These are phyloP conservation scores for Nicotiana rustica DNA, from an alignment of 305 asterid species.

Conservation along the genomic window DNA sequence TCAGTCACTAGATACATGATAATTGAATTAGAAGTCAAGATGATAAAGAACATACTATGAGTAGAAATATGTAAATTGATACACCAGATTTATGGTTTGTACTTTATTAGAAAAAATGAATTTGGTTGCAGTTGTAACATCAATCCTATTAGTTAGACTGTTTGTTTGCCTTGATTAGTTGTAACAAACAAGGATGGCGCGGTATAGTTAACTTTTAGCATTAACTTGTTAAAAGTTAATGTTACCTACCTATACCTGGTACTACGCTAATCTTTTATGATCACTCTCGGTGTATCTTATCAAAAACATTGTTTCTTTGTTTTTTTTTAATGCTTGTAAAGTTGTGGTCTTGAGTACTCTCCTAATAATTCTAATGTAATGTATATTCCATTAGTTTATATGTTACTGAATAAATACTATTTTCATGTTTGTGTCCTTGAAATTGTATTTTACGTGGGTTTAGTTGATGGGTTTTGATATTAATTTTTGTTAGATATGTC, in stretches of 20 bases:
- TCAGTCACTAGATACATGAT: neutral
- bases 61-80: neutral
- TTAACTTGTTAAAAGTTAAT: neutral
- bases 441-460: too few species aligned
- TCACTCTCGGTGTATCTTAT: neutral
- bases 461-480: too few species aligned
- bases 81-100: slow-evolving; percentile 12
- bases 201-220: neutral
- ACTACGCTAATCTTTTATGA: neutral
- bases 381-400: slow-evolving; percentile 4
- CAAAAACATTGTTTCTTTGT: neutral
- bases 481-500: too few species aligned
- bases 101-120: slow-evolving; percentile 6
- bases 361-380: neutral
- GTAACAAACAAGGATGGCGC: neutral
- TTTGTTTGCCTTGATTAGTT: slow-evolving; percentile 8
- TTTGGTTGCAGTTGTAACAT: neutral
- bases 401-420: neutral
- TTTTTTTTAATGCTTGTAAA: neutral
- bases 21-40: slow-evolving; percentile 3
- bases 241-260: neutral
- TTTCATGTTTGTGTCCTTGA: neutral
- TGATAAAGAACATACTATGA: neutral
- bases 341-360: neutral
- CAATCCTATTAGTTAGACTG: neutral